Evolutionary conservation across 2,329 filamentous ascomycete species (phyloP).

Genomic region (Verticillium dahliae): DNA sequence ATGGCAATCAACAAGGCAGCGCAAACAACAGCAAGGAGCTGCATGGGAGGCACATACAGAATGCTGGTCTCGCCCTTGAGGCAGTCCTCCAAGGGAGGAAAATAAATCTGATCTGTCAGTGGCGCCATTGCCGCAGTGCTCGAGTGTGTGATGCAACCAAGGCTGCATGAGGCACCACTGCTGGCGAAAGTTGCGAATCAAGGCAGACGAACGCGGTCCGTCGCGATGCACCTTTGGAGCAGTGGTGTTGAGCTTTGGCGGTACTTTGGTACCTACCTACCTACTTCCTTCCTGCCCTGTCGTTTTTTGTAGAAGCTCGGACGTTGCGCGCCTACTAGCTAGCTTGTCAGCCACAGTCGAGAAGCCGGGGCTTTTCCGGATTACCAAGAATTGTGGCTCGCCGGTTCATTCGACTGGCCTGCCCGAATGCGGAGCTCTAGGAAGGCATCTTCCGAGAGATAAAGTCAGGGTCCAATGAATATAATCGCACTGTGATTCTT

Average conservation of each 20-base stretch:
- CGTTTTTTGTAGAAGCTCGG: background rate
- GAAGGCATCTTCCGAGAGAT: background rate
- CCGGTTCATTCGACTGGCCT: background rate
- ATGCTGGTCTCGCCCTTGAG: conserved; percentile 73
- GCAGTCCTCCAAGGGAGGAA: conserved; percentile 80
- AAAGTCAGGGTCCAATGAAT: background rate
- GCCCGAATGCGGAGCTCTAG: conserved; percentile 1
- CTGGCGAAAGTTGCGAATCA: conserved; percentile 19
- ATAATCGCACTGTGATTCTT: background rate
- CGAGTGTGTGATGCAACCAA: conserved; percentile 6
- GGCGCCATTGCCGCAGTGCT: conserved; percentile 59
- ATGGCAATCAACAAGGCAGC: conserved; percentile 1
- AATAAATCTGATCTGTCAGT: conserved; percentile 64
- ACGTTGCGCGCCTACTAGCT: background rate
- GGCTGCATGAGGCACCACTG: conserved; percentile 12
- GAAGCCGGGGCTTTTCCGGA: background rate
- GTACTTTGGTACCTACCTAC: background rate
- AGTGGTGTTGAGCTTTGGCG: conserved; percentile 3
- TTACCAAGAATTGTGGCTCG: background rate
- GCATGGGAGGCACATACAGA: conserved; percentile 53
- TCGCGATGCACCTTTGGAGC: conserved; percentile 3
- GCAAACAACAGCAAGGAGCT: conserved; percentile 1
- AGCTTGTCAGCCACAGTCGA: background rate
- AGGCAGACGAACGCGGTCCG: conserved; percentile 7
- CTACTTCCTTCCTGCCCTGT: background rate